Base-by-base conservation (phyloP, 768 basidiomycete species). In the Pleurotus citrinopileatus region DNA sequence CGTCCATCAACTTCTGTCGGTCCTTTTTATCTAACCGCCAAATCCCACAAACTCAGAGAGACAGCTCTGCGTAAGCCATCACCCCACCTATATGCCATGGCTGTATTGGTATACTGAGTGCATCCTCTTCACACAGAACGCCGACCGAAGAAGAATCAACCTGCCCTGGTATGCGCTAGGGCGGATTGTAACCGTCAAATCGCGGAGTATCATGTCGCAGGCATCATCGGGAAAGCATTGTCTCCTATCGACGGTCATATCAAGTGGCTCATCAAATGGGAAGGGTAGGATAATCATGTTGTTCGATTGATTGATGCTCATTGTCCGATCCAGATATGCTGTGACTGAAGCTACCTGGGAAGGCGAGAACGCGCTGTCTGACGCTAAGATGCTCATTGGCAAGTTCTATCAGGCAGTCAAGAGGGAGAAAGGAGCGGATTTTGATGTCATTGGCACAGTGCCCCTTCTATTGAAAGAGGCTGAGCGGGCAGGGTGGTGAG, bases 181-280 rank as follows among this genome's bases (percentile, higher is more conserved):
- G 69, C 66, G 1, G 66, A 67, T 38, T 73, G 71, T 50, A 51
- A 47, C 7, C 56, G 59, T 36, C 52, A 58, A 29, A 56, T 3
- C 53, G 57, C 60, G 20, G 62, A 62, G 44, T 76, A 34, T 43
- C 66, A 69, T 17, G 70, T 76, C 8, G 65, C 69, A n/a, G 56
- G 62, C 0, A 67, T 76, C 44, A 55, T 74, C 9, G 74, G 74
- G 3, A 63, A 69, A 42, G 54, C 48, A 38, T 63, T 61, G n/a
- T 37, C 19, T 27, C 37, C 25, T 17, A 15, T 19, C 19, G 38
- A 32, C 12, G 40, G 28, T 4, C 36, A 43, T 3, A 61, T 64
- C 9, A 46, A 60, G 2, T 76, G 73, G 64, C 68, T 76, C 15
- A 66, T 76, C 17, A 73, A 70, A 61, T 76, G 74, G 74, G 67